phyloP scores from a whole-genome alignment of 2,329 filamentous ascomycete genomes.

The Dactylellina parvicollis region DNA sequence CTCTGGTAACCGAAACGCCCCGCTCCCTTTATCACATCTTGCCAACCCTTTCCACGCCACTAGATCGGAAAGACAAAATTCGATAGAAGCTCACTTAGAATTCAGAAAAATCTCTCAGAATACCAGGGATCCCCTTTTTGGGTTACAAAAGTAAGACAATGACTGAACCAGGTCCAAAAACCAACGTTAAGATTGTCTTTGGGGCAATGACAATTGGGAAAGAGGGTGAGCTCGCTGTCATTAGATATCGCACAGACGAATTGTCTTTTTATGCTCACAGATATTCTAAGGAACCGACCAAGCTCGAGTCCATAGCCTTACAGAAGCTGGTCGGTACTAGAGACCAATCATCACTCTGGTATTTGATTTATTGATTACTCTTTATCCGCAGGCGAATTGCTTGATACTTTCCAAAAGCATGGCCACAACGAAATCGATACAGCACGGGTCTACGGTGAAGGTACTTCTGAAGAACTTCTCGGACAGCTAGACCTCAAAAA shows the following conservation, averaged over 20 bases:
- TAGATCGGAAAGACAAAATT: background rate
- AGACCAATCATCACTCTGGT: background rate
- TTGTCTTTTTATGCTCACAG: background rate
- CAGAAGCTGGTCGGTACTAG: slow-evolving; percentile 1
- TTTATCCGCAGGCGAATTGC: background rate
- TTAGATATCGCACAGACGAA: background rate
- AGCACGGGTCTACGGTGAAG: slow-evolving; percentile 24
- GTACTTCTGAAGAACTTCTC: slow-evolving; percentile 14
- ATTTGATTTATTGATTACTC: background rate
- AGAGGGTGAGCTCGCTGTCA: slow-evolving; percentile 10
- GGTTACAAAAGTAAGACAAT: no score
- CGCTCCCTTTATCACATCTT: background rate
- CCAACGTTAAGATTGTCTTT: slow-evolving; percentile 20
- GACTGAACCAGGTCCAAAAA: background rate
- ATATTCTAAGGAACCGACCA: slow-evolving; percentile 3
- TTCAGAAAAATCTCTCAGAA: no score
- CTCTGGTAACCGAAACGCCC: background rate
- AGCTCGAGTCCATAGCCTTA: slow-evolving; percentile 8
- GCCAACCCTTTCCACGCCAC: background rate
- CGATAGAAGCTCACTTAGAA: background rate
- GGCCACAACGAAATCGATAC: slow-evolving; percentile 30
- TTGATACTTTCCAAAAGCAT: slow-evolving; percentile 23
- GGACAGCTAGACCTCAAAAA: slow-evolving; percentile 3
- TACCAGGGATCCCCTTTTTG: no score
- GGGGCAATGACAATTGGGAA: slow-evolving; percentile 31